These are phyloP conservation scores for Brettanomyces nanus DNA, from an alignment of 805 yeast genomes.

Conservation along the genomic window DNA sequence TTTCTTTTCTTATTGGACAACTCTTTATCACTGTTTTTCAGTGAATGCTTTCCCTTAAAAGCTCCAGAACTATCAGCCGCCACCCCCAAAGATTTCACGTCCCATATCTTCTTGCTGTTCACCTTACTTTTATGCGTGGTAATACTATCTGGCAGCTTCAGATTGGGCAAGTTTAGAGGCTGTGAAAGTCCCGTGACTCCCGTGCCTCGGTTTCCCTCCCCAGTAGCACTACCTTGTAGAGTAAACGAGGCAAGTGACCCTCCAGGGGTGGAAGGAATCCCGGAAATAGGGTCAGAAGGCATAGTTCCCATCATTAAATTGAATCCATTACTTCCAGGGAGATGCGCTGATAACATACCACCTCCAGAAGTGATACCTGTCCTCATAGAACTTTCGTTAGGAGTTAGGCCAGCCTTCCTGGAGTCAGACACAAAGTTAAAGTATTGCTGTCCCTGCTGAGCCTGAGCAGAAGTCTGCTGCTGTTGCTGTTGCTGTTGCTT, in stretches of 20 bases:
- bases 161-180: not conserved
- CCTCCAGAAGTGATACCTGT: slow-evolving; percentile 19
- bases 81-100: no score
- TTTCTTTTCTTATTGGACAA: not conserved
- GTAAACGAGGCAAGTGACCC: not conserved
- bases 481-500: slow-evolving; percentile 6
- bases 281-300: no score
- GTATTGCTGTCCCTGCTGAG: slow-evolving; percentile 10
- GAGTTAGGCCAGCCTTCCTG: slow-evolving; percentile 57
- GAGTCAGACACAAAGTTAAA: slow-evolving; percentile 18
- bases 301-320: not conserved
- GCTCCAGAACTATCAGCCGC: not conserved
- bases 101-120: no score
- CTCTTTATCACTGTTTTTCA: not conserved
- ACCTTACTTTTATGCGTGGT: not conserved
- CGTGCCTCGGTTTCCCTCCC: not conserved
- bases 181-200: not conserved
- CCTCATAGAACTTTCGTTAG: slow-evolving; percentile 66
- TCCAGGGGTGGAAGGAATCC: not conserved
- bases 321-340: not conserved
- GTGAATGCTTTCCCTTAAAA: not conserved
- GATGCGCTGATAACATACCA: not conserved
- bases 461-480: slow-evolving; percentile 4
- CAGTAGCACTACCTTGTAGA: not conserved
- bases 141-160: slow-evolving; percentile 1